These are phyloP conservation scores for Corylus avellana DNA, from an alignment of 306 rosid genomes.

Conservation along the genomic window DNA sequence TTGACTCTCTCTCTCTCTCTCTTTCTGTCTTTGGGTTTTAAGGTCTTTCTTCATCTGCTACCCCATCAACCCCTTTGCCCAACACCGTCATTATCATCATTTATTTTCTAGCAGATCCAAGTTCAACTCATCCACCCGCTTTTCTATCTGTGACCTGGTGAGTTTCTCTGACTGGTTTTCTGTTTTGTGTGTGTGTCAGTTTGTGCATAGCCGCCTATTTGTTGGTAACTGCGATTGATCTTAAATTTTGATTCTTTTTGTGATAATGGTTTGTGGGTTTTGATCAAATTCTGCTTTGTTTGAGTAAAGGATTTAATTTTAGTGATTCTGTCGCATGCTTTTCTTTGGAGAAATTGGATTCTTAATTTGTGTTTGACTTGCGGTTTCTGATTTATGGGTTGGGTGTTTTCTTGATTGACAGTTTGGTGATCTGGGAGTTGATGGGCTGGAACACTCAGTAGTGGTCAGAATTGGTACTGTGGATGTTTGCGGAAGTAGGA, in stretches of 20 bases:
- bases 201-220: not conserved
- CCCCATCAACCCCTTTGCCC: not conserved
- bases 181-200: not conserved
- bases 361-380: not conserved
- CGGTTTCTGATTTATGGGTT: conserved; percentile 23
- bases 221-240: not conserved
- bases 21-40: not conserved
- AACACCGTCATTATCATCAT: not conserved
- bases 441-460: conserved; percentile 63
- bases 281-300: conserved; percentile 13
- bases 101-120: conserved; percentile 1
- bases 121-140: not conserved
- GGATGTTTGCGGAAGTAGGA: conserved; percentile 22
- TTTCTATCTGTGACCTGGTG: not conserved
- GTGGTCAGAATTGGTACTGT: conserved; percentile 58
- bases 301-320: not conserved
- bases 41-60: not conserved
- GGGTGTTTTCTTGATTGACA: conserved; percentile 30
- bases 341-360: not conserved
- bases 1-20: not conserved
- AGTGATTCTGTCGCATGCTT: not conserved
- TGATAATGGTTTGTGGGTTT: conserved; percentile 6
- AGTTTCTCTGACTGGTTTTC: not conserved
- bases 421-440: conserved; percentile 48
- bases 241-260: not conserved